Conservation (phyloP, 257 asterid genomes). For the Mentha longifolia region DNA sequence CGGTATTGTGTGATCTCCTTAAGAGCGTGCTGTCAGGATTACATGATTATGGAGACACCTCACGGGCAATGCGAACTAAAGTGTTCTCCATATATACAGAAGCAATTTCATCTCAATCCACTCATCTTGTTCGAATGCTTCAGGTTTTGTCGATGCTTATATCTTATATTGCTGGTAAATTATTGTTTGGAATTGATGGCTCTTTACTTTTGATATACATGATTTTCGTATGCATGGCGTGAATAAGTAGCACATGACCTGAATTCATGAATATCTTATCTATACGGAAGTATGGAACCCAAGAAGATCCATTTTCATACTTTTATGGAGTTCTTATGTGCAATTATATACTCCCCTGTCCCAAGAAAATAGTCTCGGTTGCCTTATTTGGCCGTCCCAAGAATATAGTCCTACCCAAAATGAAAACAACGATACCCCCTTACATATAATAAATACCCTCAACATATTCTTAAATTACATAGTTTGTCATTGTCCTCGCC, state of each 20-base stretch:
- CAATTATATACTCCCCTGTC: too few species aligned
- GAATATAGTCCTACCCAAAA: too few species aligned
- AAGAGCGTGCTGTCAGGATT: slow-evolving; percentile 56
- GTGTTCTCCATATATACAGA: slow-evolving; percentile 66
- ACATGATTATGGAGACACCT: slow-evolving; percentile 65
- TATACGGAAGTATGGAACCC: too few species aligned
- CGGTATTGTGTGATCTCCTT: slow-evolving; percentile 79
- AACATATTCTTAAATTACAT: too few species aligned
- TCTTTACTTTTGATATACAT: slow-evolving; percentile 19
- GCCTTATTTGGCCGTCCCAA: too few species aligned
- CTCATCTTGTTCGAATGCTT: slow-evolving; percentile 78
- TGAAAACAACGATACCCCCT: too few species aligned
- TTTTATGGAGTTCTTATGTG: slow-evolving; percentile 3
- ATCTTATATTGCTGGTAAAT: slow-evolving; percentile 36
- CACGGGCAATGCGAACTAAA: slow-evolving; percentile 61
- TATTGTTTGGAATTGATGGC: slow-evolving; percentile 34
- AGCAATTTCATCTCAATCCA: slow-evolving; percentile 80
- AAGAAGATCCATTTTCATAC: slow-evolving; percentile 15
- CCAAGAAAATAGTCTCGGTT: too few species aligned
- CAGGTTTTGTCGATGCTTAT: slow-evolving; percentile 71
- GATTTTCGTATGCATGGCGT: slow-evolving; percentile 23
- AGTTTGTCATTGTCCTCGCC: too few species aligned
- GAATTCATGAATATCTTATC: slow-evolving; percentile 27
- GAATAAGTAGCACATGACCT: slow-evolving; percentile 28
- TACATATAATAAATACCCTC: too few species aligned